These are phyloP conservation scores for Dalbergia oliveri DNA, from an alignment of 306 rosid species.

Conservation along the genomic window DNA sequence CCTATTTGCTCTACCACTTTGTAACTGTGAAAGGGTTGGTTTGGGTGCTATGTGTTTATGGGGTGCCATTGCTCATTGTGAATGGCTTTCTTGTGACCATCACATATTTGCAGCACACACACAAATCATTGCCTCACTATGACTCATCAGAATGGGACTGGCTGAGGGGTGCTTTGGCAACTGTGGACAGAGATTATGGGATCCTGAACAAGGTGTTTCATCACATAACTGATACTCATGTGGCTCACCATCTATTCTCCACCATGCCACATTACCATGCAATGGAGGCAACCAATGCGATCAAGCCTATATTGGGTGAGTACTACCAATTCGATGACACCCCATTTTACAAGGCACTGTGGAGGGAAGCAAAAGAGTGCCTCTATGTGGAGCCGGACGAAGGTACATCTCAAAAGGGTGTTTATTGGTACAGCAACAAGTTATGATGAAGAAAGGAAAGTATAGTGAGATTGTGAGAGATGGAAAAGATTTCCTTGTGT, in stretches of 20 bases:
- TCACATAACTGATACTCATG: constrained; percentile 76
- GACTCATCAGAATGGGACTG: constrained; percentile 87
- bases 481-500: background rate
- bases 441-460: constrained; percentile 47
- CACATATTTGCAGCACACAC: constrained; percentile 82
- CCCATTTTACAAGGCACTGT: constrained; percentile 73
- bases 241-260: constrained; percentile 77
- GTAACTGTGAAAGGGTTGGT: constrained; percentile 55
- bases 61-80: constrained; percentile 63
- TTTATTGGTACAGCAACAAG: constrained; percentile 75
- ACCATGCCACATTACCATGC: constrained; percentile 86
- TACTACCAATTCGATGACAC: constrained; percentile 74
- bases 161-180: constrained; percentile 78
- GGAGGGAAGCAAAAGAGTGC: constrained; percentile 90
- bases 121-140: constrained; percentile 72
- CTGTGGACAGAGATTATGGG: constrained; percentile 79
- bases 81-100: constrained; percentile 73
- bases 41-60: constrained; percentile 61
- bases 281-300: constrained; percentile 75
- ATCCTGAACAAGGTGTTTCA: constrained; percentile 73
- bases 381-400: constrained; percentile 73
- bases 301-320: constrained; percentile 56
- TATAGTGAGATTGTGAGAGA: no score
- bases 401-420: constrained; percentile 55
- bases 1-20: constrained; percentile 50